A percentile compares a stretch with the other conserved stretches of the same genome.
These are phyloP conservation scores for Zymoseptoria tritici DNA, from an alignment of 2,329 filamentous ascomycete species.

Conservation along the genomic window DNA sequence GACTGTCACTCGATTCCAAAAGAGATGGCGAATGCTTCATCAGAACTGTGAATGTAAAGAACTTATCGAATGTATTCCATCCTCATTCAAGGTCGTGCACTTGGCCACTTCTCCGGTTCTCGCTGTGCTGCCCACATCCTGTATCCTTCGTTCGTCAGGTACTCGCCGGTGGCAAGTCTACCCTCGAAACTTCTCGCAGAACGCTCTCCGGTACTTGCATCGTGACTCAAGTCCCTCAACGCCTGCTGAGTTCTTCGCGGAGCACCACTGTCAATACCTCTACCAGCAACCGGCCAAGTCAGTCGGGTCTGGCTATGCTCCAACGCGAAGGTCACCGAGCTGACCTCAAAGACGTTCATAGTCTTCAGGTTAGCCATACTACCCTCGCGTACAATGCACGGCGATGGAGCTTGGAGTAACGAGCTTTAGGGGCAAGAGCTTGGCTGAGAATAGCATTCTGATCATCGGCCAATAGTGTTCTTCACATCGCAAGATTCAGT, in stretches of 20 bases:
- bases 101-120: neutral
- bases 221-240: conserved; percentile 20
- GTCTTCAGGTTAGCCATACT: conserved; percentile 43
- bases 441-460: neutral
- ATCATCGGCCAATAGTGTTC: neutral
- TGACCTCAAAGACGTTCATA: conserved; percentile 55
- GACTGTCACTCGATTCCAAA: no score
- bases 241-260: conserved; percentile 36
- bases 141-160: neutral
- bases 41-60: no score
- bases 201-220: conserved; percentile 19
- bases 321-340: conserved; percentile 62
- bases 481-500: neutral
- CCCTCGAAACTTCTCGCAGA: no score
- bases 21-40: no score
- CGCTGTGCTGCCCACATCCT: neutral
- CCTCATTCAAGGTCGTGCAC: neutral
- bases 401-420: neutral
- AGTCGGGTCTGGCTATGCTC: conserved; percentile 52
- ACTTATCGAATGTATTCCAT: no score
- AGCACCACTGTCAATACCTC: conserved; percentile 47
- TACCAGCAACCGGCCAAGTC: conserved; percentile 40
- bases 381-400: neutral
- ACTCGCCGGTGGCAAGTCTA: neutral
- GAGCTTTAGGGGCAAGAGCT: neutral